Base-by-base conservation (phyloP, 108 stramenopile genomes). In the Schizochytrium sp. region DNA sequence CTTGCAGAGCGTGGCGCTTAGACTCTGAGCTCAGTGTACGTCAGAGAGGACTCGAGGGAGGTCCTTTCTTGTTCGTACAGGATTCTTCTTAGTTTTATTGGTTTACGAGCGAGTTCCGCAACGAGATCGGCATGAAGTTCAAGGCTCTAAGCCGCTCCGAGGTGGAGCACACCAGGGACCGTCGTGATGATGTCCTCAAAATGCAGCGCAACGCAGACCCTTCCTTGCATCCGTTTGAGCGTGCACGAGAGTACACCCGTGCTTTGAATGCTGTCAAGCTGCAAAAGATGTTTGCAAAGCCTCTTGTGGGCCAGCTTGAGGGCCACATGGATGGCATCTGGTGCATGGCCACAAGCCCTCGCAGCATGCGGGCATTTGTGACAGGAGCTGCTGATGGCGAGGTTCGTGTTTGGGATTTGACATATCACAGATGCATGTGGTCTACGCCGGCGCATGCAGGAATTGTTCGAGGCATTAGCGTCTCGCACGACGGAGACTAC, bases 241-340 rank as follows among this genome's bases (percentile, higher is more conserved):
- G 90, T 57, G 93, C 93, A 28, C 72, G 69, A 40, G 69, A 99
- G 93, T 98, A 99, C 91, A 94, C 95, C 2, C 94, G 98, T 5
- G 98, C 99, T 40, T 92, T 99, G 55, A 94, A 94, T 46, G 94
- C 98, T 1, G 98, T 97, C 73, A 99, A 99, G 92, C 90, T 99
- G 59, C 97, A 99, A 72, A 95, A 97, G 50, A 97, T 99, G 97
- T 98, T 99, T 91, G 94, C 94, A 13, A 93, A 93, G 57, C 99
- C 98, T 5, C 94, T 99, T 58, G 61, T 99, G 46, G 97, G 96
- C 2, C 97, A 97, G 61, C 87, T 99, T 69, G 96, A 97, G 46
- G 98, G 98, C 5, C 99, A 99, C 90, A 87, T 88, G 58, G 99
- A 99, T 92, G 97, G 96, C 3, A 96, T 99, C 3, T 95, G 92